Evolutionary conservation across 1,284 basidiomycete genomes (phyloP).

Genomic region (Microbotryum lychnidis-dioicae): DNA sequence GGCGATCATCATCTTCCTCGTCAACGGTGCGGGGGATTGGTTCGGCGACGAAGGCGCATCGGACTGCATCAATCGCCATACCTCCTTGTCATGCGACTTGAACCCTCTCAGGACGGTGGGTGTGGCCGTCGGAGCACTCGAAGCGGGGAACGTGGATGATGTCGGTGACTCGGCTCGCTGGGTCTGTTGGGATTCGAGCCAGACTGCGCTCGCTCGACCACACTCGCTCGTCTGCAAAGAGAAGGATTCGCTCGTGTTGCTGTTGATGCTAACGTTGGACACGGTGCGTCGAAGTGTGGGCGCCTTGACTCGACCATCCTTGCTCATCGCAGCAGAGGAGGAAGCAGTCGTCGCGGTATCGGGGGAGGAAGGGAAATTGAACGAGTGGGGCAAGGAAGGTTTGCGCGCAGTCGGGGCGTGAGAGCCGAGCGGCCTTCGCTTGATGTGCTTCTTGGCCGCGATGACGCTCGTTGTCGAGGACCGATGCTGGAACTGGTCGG

Average conservation of each 20-base stretch:
- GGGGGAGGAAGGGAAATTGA: constrained; percentile 27
- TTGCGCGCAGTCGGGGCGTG: constrained; percentile 30
- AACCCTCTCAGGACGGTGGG: background rate
- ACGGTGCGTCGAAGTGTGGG: constrained; percentile 3
- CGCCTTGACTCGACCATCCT: background rate
- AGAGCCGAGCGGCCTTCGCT: constrained; percentile 26
- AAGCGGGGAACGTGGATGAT: too few relatives aligned
- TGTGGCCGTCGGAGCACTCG: too few relatives aligned
- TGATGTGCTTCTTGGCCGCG: constrained; percentile 30
- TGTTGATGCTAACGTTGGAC: constrained; percentile 3
- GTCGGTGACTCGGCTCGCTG: too few relatives aligned
- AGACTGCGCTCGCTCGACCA: too few relatives aligned
- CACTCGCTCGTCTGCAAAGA: too few relatives aligned
- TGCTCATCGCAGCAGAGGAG: background rate
- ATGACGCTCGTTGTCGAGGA: constrained; percentile 22
- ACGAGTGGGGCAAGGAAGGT: constrained; percentile 23
- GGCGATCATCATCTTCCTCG: constrained; percentile 6
- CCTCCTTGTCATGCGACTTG: constrained; percentile 8
- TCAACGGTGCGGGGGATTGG: constrained; percentile 14
- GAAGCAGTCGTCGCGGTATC: background rate
- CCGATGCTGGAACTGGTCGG: constrained; percentile 10
- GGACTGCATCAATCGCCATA: constrained; percentile 25
- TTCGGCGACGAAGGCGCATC: constrained; percentile 21
- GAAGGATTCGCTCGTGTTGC: background rate
- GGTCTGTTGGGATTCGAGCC: too few relatives aligned